Conservation (phyloP, 768 basidiomycete species). For the Chalciporus sphaerocephalus region DNA sequence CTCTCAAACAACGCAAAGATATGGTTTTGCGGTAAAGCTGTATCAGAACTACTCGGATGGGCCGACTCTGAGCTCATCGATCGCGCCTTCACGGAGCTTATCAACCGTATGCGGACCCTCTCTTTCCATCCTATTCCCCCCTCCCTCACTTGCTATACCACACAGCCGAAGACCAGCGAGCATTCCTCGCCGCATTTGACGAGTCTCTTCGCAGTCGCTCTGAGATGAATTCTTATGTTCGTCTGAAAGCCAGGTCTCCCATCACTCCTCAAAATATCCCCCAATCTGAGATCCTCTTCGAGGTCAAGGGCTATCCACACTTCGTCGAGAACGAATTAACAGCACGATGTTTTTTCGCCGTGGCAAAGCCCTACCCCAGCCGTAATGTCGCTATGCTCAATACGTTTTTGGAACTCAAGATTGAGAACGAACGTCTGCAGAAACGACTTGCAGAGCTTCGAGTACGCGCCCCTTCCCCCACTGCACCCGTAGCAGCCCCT, state of each 20-base stretch:
- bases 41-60: slow-evolving; percentile 76
- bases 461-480: slow-evolving; percentile 18
- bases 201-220: slow-evolving; percentile 46
- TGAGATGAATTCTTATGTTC: slow-evolving; percentile 57
- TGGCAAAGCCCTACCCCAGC: slow-evolving; percentile 74
- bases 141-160: slow-evolving; percentile 7
- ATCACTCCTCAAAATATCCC: slow-evolving; percentile 22
- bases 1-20: slow-evolving; percentile 60
- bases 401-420: slow-evolving; percentile 76
- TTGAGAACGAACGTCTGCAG: slow-evolving; percentile 79
- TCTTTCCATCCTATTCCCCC: background rate
- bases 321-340: slow-evolving; percentile 35
- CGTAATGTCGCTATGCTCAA: slow-evolving; percentile 69
- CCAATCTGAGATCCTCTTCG: slow-evolving; percentile 57
- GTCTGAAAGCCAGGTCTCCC: slow-evolving; percentile 49
- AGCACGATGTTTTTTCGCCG: slow-evolving; percentile 65
- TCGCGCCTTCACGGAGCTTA: slow-evolving; percentile 56
- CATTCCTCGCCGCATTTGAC: slow-evolving; percentile 47
- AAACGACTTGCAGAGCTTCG: slow-evolving; percentile 50
- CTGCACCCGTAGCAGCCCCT: slow-evolving; percentile 12
- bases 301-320: slow-evolving; percentile 64
- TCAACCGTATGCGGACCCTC: slow-evolving; percentile 49
- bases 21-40: slow-evolving; percentile 63
- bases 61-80: slow-evolving; percentile 68
- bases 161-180: slow-evolving; percentile 53